Conservation (phyloP, 139 green algal genomes). For the Chlamydomonas applanata region DNA sequence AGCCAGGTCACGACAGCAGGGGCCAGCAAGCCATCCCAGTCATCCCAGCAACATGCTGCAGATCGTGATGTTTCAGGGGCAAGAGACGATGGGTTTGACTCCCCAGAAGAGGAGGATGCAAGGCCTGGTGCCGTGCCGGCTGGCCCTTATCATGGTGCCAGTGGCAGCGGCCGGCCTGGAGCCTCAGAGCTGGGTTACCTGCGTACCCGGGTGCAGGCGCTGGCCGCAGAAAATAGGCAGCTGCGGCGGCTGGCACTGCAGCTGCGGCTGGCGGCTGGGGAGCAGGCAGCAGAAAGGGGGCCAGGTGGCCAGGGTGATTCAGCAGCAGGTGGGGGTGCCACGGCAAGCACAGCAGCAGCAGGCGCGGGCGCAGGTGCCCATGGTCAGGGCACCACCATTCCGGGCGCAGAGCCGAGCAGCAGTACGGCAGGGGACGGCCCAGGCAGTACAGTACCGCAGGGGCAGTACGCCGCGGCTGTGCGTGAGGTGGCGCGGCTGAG, state of each 20-base stretch:
- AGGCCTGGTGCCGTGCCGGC: background rate
- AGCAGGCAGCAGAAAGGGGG: background rate
- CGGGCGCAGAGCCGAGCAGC: background rate
- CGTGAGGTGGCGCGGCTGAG: no score
- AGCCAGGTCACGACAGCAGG: background rate
- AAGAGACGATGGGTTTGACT: no score
- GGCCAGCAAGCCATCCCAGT: slow-evolving; percentile 1
- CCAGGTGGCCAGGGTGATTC: background rate
- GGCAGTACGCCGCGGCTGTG: slow-evolving; percentile 9
- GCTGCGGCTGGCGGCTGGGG: slow-evolving; percentile 9
- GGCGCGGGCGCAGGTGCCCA: no score
- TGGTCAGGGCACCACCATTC: slow-evolving; percentile 14
- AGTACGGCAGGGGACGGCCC: slow-evolving; percentile 3
- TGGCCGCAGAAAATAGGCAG: slow-evolving; percentile 36
- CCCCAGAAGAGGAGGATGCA: background rate
- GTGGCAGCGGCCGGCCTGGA: background rate
- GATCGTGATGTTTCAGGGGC: no score
- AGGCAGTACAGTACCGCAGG: slow-evolving; percentile 9
- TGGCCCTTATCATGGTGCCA: no score
- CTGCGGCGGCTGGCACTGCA: slow-evolving; percentile 38
- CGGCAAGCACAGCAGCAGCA: background rate
- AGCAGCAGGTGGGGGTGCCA: background rate
- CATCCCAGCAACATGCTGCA: no score
- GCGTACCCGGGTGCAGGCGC: slow-evolving; percentile 24
- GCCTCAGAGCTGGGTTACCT: slow-evolving; percentile 40